phyloP scores from a whole-genome alignment of 2,329 filamentous ascomycete genomes.

The Aspergillus sergii region DNA sequence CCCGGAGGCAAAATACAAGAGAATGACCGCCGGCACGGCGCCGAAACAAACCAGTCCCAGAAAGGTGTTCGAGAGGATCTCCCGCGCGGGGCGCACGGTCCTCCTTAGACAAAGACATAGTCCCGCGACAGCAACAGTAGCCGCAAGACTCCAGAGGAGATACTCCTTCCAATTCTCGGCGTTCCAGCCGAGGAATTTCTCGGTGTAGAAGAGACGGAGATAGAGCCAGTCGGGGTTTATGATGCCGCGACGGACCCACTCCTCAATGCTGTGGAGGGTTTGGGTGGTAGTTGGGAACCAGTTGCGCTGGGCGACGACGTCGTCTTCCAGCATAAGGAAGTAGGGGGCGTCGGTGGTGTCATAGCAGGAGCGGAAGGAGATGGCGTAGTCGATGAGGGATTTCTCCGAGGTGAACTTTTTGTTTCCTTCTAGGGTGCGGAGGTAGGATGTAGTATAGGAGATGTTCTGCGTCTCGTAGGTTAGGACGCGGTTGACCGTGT shows the following conservation, averaged over 20 bases:
- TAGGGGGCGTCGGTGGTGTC: constrained; percentile 42
- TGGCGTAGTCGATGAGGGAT: constrained; percentile 48
- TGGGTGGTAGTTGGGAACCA: constrained; percentile 49
- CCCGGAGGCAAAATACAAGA: constrained; percentile 47
- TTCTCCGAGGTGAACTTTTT: constrained; percentile 37
- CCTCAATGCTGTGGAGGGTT: constrained; percentile 40
- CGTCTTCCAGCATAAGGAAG: constrained; percentile 52
- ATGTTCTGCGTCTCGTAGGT: constrained; percentile 40
- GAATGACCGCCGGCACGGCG: constrained; percentile 32
- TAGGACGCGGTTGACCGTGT: constrained; percentile 44
- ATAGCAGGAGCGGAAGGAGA: constrained; percentile 46
- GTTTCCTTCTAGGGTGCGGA: constrained; percentile 18
- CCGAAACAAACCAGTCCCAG: constrained; percentile 33
- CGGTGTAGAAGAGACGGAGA: constrained; percentile 51
- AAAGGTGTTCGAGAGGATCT: constrained; percentile 24
- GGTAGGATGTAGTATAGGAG: constrained; percentile 2
- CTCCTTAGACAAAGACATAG: constrained; percentile 21
- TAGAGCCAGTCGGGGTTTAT: constrained; percentile 39
- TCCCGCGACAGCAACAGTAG: constrained; percentile 21
- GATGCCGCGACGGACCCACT: constrained; percentile 12
- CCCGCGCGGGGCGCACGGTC: constrained; percentile 17
- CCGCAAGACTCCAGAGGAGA: constrained; percentile 34
- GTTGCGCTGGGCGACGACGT: constrained; percentile 49
- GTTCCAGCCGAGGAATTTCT: constrained; percentile 52
- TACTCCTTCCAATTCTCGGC: constrained; percentile 44